Conservation (phyloP, 176 grass and related monocot genomes). For the Pontederia crassipes region DNA sequence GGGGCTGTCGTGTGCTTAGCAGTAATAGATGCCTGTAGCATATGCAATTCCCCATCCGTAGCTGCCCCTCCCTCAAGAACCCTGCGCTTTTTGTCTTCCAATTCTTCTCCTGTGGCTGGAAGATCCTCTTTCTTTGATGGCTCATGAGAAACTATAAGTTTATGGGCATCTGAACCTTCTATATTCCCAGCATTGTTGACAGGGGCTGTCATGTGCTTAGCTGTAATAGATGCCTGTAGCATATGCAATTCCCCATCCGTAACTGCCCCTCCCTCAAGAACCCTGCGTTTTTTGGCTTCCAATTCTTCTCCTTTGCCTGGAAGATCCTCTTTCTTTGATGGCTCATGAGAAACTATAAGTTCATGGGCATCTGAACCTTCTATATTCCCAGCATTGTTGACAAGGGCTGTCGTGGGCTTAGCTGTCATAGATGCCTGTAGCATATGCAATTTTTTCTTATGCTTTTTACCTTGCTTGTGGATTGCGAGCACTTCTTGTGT, state of each 20-base stretch:
- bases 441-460: constrained; percentile 71
- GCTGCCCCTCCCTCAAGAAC: constrained; percentile 51
- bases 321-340: too few species aligned
- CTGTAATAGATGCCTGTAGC: constrained; percentile 47
- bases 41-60: constrained; percentile 14
- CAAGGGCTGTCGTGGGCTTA: constrained; percentile 6
- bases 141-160: constrained; percentile 10
- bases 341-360: constrained; percentile 10
- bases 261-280: constrained; percentile 46
- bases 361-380: too few species aligned
- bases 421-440: constrained; percentile 49
- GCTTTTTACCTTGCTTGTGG: constrained; percentile 73
- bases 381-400: not conserved
- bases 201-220: constrained; percentile 9
- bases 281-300: constrained; percentile 26
- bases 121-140: too few species aligned
- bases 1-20: constrained; percentile 16
- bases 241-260: constrained; percentile 14
- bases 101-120: too few species aligned
- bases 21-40: not conserved
- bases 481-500: constrained; percentile 42
- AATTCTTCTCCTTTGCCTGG: too few species aligned
- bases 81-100: constrained; percentile 20
- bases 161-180: too few species aligned
- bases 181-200: not conserved